These are phyloP conservation scores for Candida tunisiensis DNA, from an alignment of 1,139 yeast species.

Conservation along the genomic window DNA sequence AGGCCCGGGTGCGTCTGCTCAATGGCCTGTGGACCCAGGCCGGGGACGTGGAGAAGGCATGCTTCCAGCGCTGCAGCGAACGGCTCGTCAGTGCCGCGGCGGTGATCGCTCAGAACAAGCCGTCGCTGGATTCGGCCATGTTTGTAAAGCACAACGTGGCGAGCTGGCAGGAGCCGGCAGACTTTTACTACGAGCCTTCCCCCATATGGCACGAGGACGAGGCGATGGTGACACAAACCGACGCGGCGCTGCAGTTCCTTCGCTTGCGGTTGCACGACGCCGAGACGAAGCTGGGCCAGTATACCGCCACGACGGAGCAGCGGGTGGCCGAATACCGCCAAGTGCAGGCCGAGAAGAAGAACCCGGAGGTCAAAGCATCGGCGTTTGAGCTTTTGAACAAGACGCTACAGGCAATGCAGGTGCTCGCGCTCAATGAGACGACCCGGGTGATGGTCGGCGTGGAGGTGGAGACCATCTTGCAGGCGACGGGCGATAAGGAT, in stretches of 20 bases:
- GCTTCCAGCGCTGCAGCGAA: constrained; percentile 34
- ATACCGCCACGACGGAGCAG: constrained; percentile 15
- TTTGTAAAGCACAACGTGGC: constrained; percentile 71
- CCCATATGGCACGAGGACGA: constrained; percentile 98
- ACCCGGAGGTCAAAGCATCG: constrained; percentile 2
- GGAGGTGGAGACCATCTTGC: constrained; percentile 77
- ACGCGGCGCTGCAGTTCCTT: constrained; percentile 41
- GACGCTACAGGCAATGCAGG: constrained; percentile 38
- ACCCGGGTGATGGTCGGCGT: constrained; percentile 62
- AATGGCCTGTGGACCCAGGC: constrained; percentile 60
- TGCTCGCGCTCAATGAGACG: constrained; percentile 61
- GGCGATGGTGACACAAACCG: constrained; percentile 35
- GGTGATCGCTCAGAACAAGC: constrained; percentile 55
- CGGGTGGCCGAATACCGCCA: constrained; percentile 11
- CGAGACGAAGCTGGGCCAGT: constrained; percentile 9
- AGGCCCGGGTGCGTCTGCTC: constrained; percentile 53
- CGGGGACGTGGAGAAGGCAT: constrained; percentile 41
- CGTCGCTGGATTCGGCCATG: constrained; percentile 73
- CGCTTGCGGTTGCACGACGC: constrained; percentile 36
- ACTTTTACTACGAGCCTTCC: constrained; percentile 73
- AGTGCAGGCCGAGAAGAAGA: constrained; percentile 10
- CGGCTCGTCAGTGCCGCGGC: constrained; percentile 36
- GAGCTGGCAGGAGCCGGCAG: constrained; percentile 74
- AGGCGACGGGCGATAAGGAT: constrained; percentile 56
- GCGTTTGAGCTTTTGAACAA: constrained; percentile 29